Base-by-base conservation (phyloP, 2,329 filamentous ascomycete genomes). In the Mariannaea sp. region DNA sequence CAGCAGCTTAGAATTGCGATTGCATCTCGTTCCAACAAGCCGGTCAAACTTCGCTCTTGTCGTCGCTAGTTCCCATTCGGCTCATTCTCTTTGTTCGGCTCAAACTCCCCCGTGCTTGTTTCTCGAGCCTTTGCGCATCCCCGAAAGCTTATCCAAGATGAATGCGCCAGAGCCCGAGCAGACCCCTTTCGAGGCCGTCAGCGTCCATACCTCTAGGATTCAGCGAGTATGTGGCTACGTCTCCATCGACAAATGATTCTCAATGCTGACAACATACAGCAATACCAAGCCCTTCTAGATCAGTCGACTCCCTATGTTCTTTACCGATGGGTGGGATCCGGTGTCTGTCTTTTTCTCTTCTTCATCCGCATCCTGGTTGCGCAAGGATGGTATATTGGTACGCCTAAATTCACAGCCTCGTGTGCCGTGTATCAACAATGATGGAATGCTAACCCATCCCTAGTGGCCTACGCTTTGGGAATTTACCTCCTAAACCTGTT, bases 401-500 rank as follows among this genome's bases (percentile, higher is more conserved):
- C 54, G 80, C 65, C n/a, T n/a, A n/a, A n/a, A 44, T 41, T 40
- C 30, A 48, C 22, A 20, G 27, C 5, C 22, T 24, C 22, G 8
- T 8, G 22, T 8, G n/a, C 22, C 39, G n/a, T 35, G n/a, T 17
- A n/a, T 9, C 19, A 27, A 30, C 26, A 6, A 8, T 49, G 22
- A 19, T 44, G 17, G 12, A 42, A 44, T n/a, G 27, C 54, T 66
- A 29, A 64, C 27, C 16, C 14, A n/a, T 14, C 14, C 14, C 36
- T 65, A 96, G 94, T 99, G 67, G 93, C 92, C 64, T 99, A 99
- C 75, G 94, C 93, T 30, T 86, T 99, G 50, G 94, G 93, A 65
- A 99, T 99, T 76, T 99, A 99, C 80, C 89, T 99, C 41, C 87
- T 99, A 57, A 99, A 99, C 78, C 86, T 99, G 56, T 99, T 99